phyloP scores from a whole-genome alignment of 305 asterid species.

The Vinca major region DNA sequence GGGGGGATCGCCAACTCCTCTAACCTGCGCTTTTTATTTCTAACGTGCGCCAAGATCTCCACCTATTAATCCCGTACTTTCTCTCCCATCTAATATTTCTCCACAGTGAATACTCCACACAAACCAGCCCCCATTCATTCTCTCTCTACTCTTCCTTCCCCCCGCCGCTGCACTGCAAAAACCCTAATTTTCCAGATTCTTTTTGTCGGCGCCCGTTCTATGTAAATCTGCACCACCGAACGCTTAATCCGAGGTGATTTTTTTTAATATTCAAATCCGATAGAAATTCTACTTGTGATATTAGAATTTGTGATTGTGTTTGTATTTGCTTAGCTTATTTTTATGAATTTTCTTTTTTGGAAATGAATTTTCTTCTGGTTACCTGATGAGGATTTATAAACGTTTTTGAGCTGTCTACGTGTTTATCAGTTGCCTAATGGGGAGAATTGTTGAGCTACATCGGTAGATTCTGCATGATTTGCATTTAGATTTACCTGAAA shows the following conservation, averaged over 20 bases:
- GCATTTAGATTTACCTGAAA: background rate
- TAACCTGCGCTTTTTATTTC: conserved; percentile 23
- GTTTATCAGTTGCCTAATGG: background rate
- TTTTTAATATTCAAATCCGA: conserved; percentile 7
- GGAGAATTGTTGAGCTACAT: background rate
- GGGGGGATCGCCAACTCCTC: conserved; percentile 24
- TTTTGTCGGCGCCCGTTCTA: background rate
- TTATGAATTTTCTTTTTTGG: background rate
- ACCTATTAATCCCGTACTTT: conserved; percentile 11
- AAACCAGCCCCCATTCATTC: conserved; percentile 9
- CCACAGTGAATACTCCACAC: background rate
- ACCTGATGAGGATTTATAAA: background rate
- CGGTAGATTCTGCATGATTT: background rate
- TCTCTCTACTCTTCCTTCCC: conserved; percentile 1
- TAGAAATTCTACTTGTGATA: background rate
- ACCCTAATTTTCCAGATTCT: conserved; percentile 19
- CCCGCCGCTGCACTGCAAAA: conserved; percentile 23
- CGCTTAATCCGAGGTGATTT: conserved; percentile 18
- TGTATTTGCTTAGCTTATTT: background rate
- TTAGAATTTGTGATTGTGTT: background rate
- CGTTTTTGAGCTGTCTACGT: background rate
- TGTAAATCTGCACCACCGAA: conserved; percentile 2
- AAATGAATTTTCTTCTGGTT: background rate
- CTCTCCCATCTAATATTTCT: conserved; percentile 12
- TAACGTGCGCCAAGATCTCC: background rate